Percentiles rank a stretch among this genome's conserved stretches.
These are phyloP conservation scores for Plasmodium reichenowi DNA, from an alignment of 169 alveolate species.

Conservation along the genomic window DNA sequence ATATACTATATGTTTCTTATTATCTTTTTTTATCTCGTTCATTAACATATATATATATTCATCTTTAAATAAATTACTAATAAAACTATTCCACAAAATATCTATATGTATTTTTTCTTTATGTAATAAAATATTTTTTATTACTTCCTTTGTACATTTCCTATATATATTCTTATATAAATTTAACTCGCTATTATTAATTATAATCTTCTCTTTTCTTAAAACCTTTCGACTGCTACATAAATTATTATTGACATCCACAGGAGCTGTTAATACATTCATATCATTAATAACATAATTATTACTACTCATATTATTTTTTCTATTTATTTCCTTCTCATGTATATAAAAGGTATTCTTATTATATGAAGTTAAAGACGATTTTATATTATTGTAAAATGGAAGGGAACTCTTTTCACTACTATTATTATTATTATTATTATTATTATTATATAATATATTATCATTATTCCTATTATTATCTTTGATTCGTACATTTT, in stretches of 20 bases:
- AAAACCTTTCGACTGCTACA: neutral
- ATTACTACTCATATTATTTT: too few relatives aligned
- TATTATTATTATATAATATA: too few relatives aligned
- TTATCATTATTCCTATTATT: too few relatives aligned
- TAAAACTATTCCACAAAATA: constrained; percentile 38
- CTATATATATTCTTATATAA: constrained; percentile 45
- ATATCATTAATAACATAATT: too few relatives aligned
- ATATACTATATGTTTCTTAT: constrained; percentile 9
- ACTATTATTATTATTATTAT: too few relatives aligned
- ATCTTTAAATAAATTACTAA: constrained; percentile 60
- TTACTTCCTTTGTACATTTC: constrained; percentile 37
- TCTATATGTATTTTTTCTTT: constrained; percentile 22
- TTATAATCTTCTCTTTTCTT: constrained; percentile 6
- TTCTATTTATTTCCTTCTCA: too few relatives aligned
- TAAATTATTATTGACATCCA: neutral
- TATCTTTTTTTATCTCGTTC: constrained; percentile 12
- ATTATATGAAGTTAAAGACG: too few relatives aligned
- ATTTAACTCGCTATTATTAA: constrained; percentile 4
- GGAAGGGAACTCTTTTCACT: too few relatives aligned
- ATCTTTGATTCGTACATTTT: too few relatives aligned
- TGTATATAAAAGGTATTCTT: too few relatives aligned
- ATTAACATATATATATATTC: constrained; percentile 26
- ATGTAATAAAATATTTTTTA: constrained; percentile 21
- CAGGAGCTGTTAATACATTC: too few relatives aligned
- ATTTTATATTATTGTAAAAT: too few relatives aligned